A percentile compares a stretch with the other conserved stretches of the same genome.
Conservation (phyloP, 2,329 filamentous ascomycete genomes). For the Venturia effusa region DNA sequence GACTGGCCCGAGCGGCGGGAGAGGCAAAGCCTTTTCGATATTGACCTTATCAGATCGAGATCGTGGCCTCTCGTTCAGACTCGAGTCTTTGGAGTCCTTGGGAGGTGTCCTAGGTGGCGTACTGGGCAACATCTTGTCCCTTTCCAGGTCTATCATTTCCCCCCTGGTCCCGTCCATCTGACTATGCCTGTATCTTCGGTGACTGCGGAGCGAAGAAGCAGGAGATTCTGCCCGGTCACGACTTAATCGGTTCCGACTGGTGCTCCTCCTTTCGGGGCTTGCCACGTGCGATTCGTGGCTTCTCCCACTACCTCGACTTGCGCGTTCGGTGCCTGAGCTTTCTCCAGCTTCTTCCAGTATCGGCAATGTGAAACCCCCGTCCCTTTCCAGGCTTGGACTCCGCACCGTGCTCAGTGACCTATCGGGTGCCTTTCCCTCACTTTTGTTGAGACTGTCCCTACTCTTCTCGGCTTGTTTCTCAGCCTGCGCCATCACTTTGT, state of each 20-base stretch:
- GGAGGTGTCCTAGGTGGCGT: constrained; percentile 1
- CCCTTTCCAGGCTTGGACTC: constrained; percentile 46
- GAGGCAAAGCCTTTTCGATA: not conserved
- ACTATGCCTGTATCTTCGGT: constrained; percentile 1
- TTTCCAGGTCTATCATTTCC: not conserved
- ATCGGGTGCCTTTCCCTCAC: constrained; percentile 49
- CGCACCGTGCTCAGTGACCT: constrained; percentile 47
- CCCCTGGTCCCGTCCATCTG: not conserved
- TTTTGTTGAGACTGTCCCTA: constrained; percentile 11
- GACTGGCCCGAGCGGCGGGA: not conserved
- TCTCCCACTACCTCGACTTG: constrained; percentile 1
- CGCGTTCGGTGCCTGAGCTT: constrained; percentile 51
- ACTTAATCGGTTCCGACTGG: not conserved
- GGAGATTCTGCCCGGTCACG: not conserved
- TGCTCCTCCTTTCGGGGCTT: not conserved
- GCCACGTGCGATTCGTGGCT: not conserved
- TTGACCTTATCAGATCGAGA: not conserved
- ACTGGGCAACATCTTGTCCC: constrained; percentile 2
- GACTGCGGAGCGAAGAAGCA: not conserved
- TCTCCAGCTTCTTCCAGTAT: constrained; percentile 89
- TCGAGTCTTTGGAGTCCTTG: not conserved
- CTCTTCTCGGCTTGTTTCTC: constrained; percentile 48
- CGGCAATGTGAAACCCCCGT: constrained; percentile 51
- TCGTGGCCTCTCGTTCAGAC: not conserved
- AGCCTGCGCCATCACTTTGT: constrained; percentile 46